A percentile compares a stretch with the other conserved stretches of the same genome.
These are phyloP conservation scores for Pseudoperonospora humuli DNA, from an alignment of 352 stramenopile species.

Conservation along the genomic window DNA sequence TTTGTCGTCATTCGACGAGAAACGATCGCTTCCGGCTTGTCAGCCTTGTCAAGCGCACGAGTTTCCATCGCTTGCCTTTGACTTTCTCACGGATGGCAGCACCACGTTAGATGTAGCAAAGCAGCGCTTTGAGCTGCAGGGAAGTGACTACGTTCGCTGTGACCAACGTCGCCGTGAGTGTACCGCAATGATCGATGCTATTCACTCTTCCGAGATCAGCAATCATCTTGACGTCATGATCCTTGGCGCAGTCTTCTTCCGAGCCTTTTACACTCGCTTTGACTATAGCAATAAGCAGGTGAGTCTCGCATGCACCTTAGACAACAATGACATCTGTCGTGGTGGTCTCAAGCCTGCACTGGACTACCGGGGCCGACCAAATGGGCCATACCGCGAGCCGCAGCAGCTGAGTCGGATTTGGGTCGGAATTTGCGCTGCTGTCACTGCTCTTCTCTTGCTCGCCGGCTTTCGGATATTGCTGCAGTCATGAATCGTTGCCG, in stretches of 20 bases:
- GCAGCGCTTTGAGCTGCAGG: slow-evolving; percentile 11
- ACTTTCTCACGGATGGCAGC: slow-evolving; percentile 1
- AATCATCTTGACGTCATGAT: slow-evolving; percentile 9
- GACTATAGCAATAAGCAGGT: slow-evolving; percentile 19
- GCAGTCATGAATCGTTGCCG: neutral
- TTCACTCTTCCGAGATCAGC: slow-evolving; percentile 13
- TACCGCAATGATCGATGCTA: slow-evolving; percentile 14
- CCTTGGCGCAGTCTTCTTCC: slow-evolving; percentile 18
- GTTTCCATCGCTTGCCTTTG: slow-evolving; percentile 14
- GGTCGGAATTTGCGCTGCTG: too few relatives aligned
- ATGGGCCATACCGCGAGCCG: too few relatives aligned
- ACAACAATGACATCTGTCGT: slow-evolving; percentile 3
- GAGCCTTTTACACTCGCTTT: slow-evolving; percentile 15
- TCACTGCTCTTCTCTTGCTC: too few relatives aligned
- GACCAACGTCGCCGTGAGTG: slow-evolving; percentile 9
- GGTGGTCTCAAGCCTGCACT: too few relatives aligned
- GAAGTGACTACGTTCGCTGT: slow-evolving; percentile 22
- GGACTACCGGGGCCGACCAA: too few relatives aligned
- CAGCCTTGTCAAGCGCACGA: slow-evolving; percentile 11
- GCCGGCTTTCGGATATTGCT: slow-evolving; percentile 4
- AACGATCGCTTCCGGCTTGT: slow-evolving; percentile 4
- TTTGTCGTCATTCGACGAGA: neutral
- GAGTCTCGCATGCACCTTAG: slow-evolving; percentile 9
- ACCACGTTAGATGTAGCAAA: neutral
- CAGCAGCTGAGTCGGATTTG: too few relatives aligned